Conservation (phyloP, 148 eudicot genomes). For the Rhododendron griersonianum region DNA sequence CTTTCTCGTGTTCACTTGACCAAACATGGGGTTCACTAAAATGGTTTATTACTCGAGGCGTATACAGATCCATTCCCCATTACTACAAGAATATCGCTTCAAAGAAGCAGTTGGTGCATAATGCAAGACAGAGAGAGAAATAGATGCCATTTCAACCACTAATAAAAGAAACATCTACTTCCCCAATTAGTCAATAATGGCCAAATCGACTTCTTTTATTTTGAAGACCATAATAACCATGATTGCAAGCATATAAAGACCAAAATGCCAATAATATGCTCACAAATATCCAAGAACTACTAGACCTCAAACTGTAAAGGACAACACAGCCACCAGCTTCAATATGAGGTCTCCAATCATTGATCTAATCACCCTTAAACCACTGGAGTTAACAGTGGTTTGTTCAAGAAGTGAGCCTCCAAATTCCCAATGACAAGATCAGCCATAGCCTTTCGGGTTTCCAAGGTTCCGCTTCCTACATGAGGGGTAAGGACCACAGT, state of each 20-base stretch:
- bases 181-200: not conserved
- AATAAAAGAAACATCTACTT: not conserved
- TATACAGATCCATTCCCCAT: not conserved
- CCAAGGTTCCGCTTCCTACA: slow-evolving; percentile 72
- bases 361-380: slow-evolving; percentile 28
- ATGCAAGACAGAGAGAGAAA: not conserved
- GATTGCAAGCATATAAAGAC: not conserved
- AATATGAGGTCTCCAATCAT: not conserved
- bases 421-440: slow-evolving; percentile 75
- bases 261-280: not conserved
- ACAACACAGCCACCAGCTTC: not conserved
- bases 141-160: not conserved
- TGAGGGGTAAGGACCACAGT: slow-evolving; percentile 77
- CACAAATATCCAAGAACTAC: not conserved
- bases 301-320: not conserved
- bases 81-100: not conserved
- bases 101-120: not conserved
- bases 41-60: not conserved
- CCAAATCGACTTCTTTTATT: not conserved
- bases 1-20: too few species aligned
- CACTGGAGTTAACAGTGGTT: slow-evolving; percentile 67
- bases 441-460: slow-evolving; percentile 74
- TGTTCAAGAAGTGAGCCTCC: slow-evolving; percentile 79
- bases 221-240: not conserved
- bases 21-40: too few species aligned